These are phyloP conservation scores for Oryza brachyantha DNA, from an alignment of 176 grass and related monocot species.

Conservation along the genomic window DNA sequence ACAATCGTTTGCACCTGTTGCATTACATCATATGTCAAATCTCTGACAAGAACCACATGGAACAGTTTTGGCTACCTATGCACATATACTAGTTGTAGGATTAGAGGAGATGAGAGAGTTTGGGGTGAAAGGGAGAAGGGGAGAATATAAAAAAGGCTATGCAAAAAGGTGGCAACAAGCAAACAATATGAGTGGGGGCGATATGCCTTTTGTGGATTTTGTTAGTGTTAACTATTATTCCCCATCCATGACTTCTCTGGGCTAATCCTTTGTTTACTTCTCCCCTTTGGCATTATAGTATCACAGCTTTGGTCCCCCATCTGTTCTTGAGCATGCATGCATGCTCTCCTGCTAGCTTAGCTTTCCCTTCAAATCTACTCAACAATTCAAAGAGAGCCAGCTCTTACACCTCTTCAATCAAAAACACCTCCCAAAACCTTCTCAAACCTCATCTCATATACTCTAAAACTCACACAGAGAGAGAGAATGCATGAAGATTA, in stretches of 20 bases:
- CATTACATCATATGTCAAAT: constrained; percentile 40
- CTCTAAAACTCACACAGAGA: neutral
- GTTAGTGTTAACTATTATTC: constrained; percentile 44
- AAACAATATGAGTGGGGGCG: constrained; percentile 38
- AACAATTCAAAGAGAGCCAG: constrained; percentile 25
- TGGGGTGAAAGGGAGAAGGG: constrained; percentile 13
- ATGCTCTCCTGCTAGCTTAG: constrained; percentile 36
- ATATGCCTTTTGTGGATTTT: constrained; percentile 49
- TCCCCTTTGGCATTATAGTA: constrained; percentile 45
- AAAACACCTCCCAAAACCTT: neutral
- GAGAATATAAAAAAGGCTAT: constrained; percentile 47
- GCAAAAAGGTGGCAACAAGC: constrained; percentile 38
- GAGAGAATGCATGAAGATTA: constrained; percentile 25
- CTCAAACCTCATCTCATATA: neutral
- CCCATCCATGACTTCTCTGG: constrained; percentile 18
- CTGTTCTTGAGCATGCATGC: constrained; percentile 61
- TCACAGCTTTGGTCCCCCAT: constrained; percentile 51
- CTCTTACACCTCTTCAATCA: constrained; percentile 36
- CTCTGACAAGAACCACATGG: constrained; percentile 32
- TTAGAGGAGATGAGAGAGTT: neutral
- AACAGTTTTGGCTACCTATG: too few relatives aligned
- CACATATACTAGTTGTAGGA: too few relatives aligned
- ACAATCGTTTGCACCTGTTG: constrained; percentile 10
- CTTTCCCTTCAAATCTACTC: constrained; percentile 95
- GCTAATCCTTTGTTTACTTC: constrained; percentile 40